Base-by-base conservation (phyloP, 1,284 basidiomycete species). In the Fomitopsis pinicola region DNA sequence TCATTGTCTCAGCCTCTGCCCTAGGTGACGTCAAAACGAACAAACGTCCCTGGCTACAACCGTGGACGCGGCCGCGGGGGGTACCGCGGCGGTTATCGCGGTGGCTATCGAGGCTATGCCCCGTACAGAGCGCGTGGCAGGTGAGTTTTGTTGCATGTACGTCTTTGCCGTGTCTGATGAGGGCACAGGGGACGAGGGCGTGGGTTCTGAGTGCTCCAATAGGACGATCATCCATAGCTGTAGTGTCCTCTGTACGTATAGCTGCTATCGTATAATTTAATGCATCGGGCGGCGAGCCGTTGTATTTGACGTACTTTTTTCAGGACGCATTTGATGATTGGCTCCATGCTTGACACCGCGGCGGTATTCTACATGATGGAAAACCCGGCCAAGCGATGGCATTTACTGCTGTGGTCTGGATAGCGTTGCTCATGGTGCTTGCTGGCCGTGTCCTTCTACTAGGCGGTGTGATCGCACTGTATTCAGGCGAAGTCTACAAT, bases 21-120 rank as follows among this genome's bases (percentile, higher is more conserved):
- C 33, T 46, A 95, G 94, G 95, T 97, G 58, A 94, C 91, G 55
- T 81, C 92, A 57, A 98, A 98, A 76, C 84, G 95, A 65, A 98
- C 95, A 42, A 98, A 98, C 73, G 77, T 97, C 58, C 95, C 95
- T 30, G 94, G 93, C 0, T 95, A 93, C 78, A 91, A 85, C 67
- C 85, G 94, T 57, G 92, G 94, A 26, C 80, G 94, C 58, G 79
- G 91, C 8, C 65, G 74, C 60, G 86, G 87, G n/a, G 77, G 78
- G 1, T 82, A 80, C 64, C 72, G 84, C 26, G 85, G 90, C n/a
- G 86, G 82, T 2, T 91, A 87, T 72, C 76, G 91, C 67, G 91
- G 91, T 19, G 88, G 88, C 15, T 79, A 76, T 66, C 72, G 83
- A 61, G 82, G 90, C 5, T 95, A 87, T 73, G 84, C 74, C 64